Conservation (phyloP, 257 asterid genomes). For the Capsicum pubescens region DNA sequence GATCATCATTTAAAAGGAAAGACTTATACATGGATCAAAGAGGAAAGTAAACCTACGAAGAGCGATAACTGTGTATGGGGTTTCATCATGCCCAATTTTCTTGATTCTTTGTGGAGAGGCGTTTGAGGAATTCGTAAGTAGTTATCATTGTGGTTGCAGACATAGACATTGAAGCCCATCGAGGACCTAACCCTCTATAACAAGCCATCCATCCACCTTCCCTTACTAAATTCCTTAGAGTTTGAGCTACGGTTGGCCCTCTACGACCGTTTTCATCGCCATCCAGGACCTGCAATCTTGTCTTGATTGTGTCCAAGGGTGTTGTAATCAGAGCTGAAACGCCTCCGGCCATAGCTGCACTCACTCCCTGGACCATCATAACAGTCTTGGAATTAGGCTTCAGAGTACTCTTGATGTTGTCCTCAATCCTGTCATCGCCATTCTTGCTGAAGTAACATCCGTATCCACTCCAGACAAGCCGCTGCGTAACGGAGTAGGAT, state of each 20-base stretch:
- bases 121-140: conserved; percentile 79
- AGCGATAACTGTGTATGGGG: not conserved
- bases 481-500: conserved; percentile 66
- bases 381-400: conserved; percentile 59
- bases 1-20: conserved; percentile 12
- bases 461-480: conserved; percentile 69
- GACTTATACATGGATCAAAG: not conserved
- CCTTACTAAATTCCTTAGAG: conserved; percentile 64
- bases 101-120: conserved; percentile 70
- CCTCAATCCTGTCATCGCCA: conserved; percentile 39
- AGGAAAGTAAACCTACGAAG: not conserved
- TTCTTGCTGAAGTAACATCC: conserved; percentile 51
- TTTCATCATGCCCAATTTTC: conserved; percentile 33
- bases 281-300: conserved; percentile 71
- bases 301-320: conserved; percentile 87
- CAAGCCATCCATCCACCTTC: conserved; percentile 89
- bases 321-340: conserved; percentile 70
- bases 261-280: conserved; percentile 69
- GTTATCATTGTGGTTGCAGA: conserved; percentile 89
- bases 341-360: conserved; percentile 84
- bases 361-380: conserved; percentile 71
- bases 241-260: conserved; percentile 65
- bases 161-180: conserved; percentile 86
- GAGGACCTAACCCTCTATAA: conserved; percentile 82
- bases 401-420: conserved; percentile 31